Conservation (phyloP, 202 grass and related monocot species). For the Schoenoplectus triqueter region DNA sequence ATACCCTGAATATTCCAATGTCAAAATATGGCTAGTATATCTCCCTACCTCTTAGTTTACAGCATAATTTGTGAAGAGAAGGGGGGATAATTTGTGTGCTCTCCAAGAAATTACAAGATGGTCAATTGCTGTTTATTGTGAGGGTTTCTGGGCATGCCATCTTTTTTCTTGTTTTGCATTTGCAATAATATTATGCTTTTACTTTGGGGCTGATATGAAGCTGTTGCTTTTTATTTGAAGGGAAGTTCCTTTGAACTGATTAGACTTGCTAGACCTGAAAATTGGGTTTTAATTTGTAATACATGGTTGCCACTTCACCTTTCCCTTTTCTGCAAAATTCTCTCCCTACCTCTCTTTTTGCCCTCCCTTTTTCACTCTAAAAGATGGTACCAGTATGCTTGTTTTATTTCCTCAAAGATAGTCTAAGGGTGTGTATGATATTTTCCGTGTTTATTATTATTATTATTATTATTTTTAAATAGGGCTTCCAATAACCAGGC, state of each 20-base stretch:
- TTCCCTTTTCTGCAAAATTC: not conserved
- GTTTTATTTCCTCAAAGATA: too few relatives aligned
- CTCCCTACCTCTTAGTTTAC: not conserved
- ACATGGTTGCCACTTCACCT: not conserved
- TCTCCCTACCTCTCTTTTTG: not conserved
- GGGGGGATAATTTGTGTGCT: not conserved
- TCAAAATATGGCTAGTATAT: not conserved
- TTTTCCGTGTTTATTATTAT: not conserved
- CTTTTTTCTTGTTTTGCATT: not conserved
- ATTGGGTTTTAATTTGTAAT: not conserved
- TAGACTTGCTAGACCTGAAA: slow-evolving; percentile 2
- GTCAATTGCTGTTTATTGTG: slow-evolving; percentile 12
- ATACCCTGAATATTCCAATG: not conserved
- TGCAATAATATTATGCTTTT: not conserved
- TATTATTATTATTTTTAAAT: too few relatives aligned
- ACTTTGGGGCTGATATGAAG: not conserved
- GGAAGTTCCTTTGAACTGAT: not conserved
- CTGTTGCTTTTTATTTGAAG: slow-evolving; percentile 1
- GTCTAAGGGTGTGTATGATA: not conserved
- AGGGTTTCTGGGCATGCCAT: not conserved
- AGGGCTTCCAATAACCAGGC: too few relatives aligned
- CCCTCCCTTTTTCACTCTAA: not conserved
- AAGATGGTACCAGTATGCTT: too few relatives aligned
- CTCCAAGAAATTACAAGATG: not conserved
- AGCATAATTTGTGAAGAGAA: not conserved